These are phyloP conservation scores for Cyberlindnera maclurae DNA, from an alignment of 805 yeast genomes.

Conservation along the genomic window DNA sequence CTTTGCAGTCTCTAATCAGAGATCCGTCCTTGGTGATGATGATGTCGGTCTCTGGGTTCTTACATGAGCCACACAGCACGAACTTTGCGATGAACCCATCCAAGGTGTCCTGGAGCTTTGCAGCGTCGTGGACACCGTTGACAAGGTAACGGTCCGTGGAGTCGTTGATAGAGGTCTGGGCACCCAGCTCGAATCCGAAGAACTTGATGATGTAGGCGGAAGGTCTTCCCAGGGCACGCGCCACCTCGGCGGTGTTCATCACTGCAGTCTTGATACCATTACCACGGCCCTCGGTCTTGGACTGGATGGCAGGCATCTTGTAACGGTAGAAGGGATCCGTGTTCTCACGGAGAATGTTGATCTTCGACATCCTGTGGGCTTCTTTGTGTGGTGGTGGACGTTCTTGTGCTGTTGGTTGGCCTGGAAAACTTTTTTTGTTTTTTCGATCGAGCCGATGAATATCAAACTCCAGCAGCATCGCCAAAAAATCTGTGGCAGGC, in stretches of 20 bases:
- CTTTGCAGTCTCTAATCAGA: constrained; percentile 90
- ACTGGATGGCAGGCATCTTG: constrained; percentile 97
- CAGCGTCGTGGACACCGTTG: constrained; percentile 90
- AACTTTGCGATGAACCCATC: constrained; percentile 93
- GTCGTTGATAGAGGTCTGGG: constrained; percentile 81
- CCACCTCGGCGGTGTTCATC: constrained; percentile 84
- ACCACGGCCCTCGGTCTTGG: constrained; percentile 98
- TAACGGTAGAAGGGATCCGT: constrained; percentile 98
- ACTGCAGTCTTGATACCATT: constrained; percentile 97
- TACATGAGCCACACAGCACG: constrained; percentile 90
- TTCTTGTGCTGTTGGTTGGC: not conserved
- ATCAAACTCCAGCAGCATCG: not conserved
- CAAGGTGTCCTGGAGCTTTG: constrained; percentile 84
- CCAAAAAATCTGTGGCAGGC: not conserved
- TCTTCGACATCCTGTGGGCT: constrained; percentile 51
- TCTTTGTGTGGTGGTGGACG: not conserved
- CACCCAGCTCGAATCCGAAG: constrained; percentile 96
- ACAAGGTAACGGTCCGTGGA: constrained; percentile 81
- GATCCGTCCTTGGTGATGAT: constrained; percentile 66
- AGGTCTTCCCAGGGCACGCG: constrained; percentile 91
- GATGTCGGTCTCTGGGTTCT: constrained; percentile 96
- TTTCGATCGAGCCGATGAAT: not conserved
- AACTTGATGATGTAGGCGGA: constrained; percentile 86
- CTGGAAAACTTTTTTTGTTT: not conserved
- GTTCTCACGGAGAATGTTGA: constrained; percentile 94